These are phyloP conservation scores for Phlebiopsis flavidoalba DNA, from an alignment of 768 basidiomycete species.

Conservation along the genomic window DNA sequence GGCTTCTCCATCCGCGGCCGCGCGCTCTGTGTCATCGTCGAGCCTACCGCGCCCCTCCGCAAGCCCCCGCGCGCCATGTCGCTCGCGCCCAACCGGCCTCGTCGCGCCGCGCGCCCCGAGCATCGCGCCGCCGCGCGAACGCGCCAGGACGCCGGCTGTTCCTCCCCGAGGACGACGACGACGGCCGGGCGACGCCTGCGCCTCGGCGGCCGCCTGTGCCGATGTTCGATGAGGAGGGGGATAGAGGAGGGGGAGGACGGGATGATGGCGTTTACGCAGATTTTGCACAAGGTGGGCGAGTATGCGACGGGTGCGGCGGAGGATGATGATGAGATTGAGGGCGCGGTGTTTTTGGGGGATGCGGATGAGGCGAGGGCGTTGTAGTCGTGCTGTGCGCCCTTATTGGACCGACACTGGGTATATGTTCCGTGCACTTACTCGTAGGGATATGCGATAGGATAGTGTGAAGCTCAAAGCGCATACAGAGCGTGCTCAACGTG, in stretches of 20 bases:
- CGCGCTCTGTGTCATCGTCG: conserved; percentile 78
- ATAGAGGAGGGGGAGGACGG: conserved; percentile 37
- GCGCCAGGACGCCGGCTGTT: conserved; percentile 66
- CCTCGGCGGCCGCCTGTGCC: conserved; percentile 38
- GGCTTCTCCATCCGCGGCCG: conserved; percentile 68
- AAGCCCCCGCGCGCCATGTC: conserved; percentile 29
- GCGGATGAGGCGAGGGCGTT: conserved; percentile 72
- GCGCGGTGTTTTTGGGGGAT: conserved; percentile 71
- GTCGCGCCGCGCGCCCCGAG: conserved; percentile 26
- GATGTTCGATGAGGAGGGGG: conserved; percentile 32
- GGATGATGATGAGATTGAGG: conserved; percentile 75
- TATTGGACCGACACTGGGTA: too few relatives aligned
- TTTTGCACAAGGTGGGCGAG: conserved; percentile 53
- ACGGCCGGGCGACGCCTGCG: conserved; percentile 36
- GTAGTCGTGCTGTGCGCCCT: conserved; percentile 13
- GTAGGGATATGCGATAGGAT: neutral
- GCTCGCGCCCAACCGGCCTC: conserved; percentile 24
- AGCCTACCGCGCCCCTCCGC: conserved; percentile 66
- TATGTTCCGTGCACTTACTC: too few relatives aligned
- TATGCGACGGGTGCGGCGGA: conserved; percentile 54
- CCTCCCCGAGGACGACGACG: conserved; percentile 43
- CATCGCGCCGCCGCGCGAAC: conserved; percentile 29
- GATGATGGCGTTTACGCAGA: conserved; percentile 75
- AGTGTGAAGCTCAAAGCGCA: conserved; percentile 16
- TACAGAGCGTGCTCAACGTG: neutral